Base-by-base conservation (phyloP, 2,329 filamentous ascomycete genomes). In the Aspergillus unguis region DNA sequence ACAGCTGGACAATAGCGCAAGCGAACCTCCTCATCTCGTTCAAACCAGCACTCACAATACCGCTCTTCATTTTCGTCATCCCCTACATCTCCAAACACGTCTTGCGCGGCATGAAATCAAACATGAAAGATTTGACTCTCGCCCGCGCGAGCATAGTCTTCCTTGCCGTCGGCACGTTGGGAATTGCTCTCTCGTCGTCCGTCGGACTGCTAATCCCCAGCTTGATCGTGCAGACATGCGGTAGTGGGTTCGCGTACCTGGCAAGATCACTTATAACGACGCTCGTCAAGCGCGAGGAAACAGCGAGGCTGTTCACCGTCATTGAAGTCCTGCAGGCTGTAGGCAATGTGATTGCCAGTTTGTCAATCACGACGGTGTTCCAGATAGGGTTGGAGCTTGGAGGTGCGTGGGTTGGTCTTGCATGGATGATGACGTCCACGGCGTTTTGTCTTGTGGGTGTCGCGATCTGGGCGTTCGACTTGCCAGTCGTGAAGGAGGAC, bases 301-400 rank as follows among this genome's bases (percentile, higher is more conserved):
- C 77, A 3, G 77, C 76, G 5, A 70, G 76, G 8, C 59, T 80
- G 10, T 80, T 78, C 59, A 77, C 76, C 4, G 70, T 78, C 1
- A 73, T 80, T 52, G 75, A 76, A 29, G 74, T 79, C 23, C 63
- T 78, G 3, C 75, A 79, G 55, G 71, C 73, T 11, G 60, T 79
- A 7, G 77, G 78, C 5, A 69, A 71, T 26, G 72, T 80, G 53
- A 60, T 79, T 31, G 76, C 76, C 3, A 77, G 76, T 26, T 69
- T 78, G 3, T 58, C 75, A 4, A 69, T 80, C 37, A 77, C 76
- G 2, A 64, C 67, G 6, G 62, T 77, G 10, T 79, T 80, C 54
- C 71, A 76, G 31, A 63, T 74, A 51, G 78, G 77, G 0, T 67
- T 80, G 51, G 67, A 74, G 8, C 50, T 77, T 6, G 77, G 77